Evolutionary conservation across 805 yeast genomes (phyloP).

Genomic region (Naumovozyma baii): DNA sequence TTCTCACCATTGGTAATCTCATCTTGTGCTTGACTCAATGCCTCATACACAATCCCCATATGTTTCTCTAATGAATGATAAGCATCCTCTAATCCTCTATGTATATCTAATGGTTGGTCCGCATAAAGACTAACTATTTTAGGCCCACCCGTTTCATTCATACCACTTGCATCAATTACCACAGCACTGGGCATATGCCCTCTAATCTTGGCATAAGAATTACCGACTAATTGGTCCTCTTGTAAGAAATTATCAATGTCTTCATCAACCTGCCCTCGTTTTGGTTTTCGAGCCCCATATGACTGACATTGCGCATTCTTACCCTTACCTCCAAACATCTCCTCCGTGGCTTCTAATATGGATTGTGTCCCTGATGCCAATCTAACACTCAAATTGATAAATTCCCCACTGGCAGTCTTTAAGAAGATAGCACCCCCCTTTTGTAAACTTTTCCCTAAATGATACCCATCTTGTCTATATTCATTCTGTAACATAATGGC

Average conservation of each 20-base stretch:
- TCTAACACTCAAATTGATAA: constrained; percentile 73
- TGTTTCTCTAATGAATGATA: constrained; percentile 63
- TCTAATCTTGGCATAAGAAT: constrained; percentile 26
- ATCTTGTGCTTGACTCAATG: constrained; percentile 48
- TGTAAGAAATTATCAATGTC: constrained; percentile 22
- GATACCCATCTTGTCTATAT: constrained; percentile 63
- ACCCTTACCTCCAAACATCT: constrained; percentile 67
- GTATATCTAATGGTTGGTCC: constrained; percentile 65
- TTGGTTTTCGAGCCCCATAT: neutral
- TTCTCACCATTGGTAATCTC: constrained; percentile 42
- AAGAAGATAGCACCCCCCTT: constrained; percentile 69
- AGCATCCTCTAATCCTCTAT: constrained; percentile 69
- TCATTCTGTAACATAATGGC: constrained; percentile 67
- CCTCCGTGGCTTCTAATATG: constrained; percentile 69
- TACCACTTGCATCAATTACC: constrained; percentile 17
- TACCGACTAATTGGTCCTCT: constrained; percentile 31
- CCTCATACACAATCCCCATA: constrained; percentile 52
- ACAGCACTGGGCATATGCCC: constrained; percentile 23
- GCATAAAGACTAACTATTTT: constrained; percentile 64
- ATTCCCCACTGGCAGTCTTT: constrained; percentile 68
- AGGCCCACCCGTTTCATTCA: constrained; percentile 15
- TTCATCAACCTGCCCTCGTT: too few species aligned
- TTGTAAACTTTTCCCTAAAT: constrained; percentile 58
- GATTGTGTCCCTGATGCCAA: constrained; percentile 84
- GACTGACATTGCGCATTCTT: too few species aligned